Evolutionary conservation across 2,329 filamentous ascomycete genomes (phyloP).

Genomic region (Orbilia brochopaga): DNA sequence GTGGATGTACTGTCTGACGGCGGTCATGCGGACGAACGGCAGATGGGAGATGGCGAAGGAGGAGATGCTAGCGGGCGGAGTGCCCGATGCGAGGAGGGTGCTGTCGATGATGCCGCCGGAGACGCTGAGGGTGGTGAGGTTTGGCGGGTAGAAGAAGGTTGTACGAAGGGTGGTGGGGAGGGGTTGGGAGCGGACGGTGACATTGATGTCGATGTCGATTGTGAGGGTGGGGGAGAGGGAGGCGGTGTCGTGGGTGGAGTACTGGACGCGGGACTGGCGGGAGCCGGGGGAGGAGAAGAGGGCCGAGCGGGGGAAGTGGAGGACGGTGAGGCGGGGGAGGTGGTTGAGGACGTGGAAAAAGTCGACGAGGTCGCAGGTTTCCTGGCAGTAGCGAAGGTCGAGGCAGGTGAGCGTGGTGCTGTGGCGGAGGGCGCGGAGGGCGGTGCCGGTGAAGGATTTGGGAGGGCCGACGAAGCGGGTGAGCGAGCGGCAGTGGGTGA

Average conservation of each 20-base stretch:
- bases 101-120: slow-evolving; percentile 52
- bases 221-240: slow-evolving; percentile 6
- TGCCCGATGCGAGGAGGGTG: slow-evolving; percentile 51
- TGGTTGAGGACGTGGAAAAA: slow-evolving; percentile 52
- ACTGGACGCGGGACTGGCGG: slow-evolving; percentile 16
- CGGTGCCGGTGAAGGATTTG: slow-evolving; percentile 41
- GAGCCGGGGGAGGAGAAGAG: slow-evolving; percentile 22
- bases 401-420: slow-evolving; percentile 46
- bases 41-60: slow-evolving; percentile 53
- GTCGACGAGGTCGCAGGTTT: slow-evolving; percentile 51
- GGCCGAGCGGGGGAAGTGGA: slow-evolving; percentile 52
- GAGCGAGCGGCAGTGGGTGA: slow-evolving; percentile 52
- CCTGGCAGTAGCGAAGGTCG: slow-evolving; percentile 53
- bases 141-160: slow-evolving; percentile 50
- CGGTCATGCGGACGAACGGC: slow-evolving; percentile 51
- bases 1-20: slow-evolving; percentile 51
- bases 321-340: slow-evolving; percentile 51
- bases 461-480: slow-evolving; percentile 30
- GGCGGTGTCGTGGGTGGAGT: slow-evolving; percentile 48
- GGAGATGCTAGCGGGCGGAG: slow-evolving; percentile 50
- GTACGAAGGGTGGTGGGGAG: slow-evolving; percentile 35
- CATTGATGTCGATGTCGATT: slow-evolving; percentile 14
- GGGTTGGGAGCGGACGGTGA: slow-evolving; percentile 18
- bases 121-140: slow-evolving; percentile 52
- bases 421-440: slow-evolving; percentile 38